Conservation (phyloP, 2,329 filamentous ascomycete genomes). For the Didymellaceae sp. region DNA sequence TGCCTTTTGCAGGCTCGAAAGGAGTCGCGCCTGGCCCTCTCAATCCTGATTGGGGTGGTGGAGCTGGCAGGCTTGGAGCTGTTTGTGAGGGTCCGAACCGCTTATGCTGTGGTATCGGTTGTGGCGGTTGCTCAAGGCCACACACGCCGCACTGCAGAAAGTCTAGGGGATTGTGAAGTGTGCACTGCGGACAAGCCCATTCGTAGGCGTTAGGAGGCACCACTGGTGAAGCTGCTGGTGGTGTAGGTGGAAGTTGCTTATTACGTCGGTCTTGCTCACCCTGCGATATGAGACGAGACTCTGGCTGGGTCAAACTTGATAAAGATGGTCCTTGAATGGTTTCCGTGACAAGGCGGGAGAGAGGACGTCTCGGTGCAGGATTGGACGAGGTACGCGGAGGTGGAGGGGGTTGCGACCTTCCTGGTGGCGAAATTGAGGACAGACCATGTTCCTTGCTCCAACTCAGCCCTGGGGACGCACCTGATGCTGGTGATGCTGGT, state of each 20-base stretch:
- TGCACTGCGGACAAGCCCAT: slow-evolving; percentile 68
- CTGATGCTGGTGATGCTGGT: slow-evolving; percentile 57
- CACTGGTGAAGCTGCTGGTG: slow-evolving; percentile 33
- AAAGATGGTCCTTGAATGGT: slow-evolving; percentile 18
- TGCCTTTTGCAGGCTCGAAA: slow-evolving; percentile 54
- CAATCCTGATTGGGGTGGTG: slow-evolving; percentile 38
- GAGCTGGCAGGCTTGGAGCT: slow-evolving; percentile 36
- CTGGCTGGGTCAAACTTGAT: slow-evolving; percentile 10
- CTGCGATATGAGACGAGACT: slow-evolving; percentile 35
- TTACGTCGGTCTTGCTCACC: slow-evolving; percentile 37
- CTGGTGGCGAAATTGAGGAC: slow-evolving; percentile 27
- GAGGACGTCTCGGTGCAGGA: slow-evolving; percentile 35
- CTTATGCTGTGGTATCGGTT: slow-evolving; percentile 44
- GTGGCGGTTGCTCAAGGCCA: slow-evolving; percentile 60
- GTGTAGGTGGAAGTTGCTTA: slow-evolving; percentile 38
- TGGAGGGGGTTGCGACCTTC: slow-evolving; percentile 13
- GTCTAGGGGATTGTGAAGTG: slow-evolving; percentile 65
- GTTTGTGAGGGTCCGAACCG: slow-evolving; percentile 35
- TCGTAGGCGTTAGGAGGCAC: slow-evolving; percentile 46
- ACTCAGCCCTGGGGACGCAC: slow-evolving; percentile 22
- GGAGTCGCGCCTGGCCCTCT: slow-evolving; percentile 43
- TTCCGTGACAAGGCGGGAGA: slow-evolving; percentile 45
- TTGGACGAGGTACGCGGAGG: slow-evolving; percentile 20
- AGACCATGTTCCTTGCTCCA: slow-evolving; percentile 46
- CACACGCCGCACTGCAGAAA: slow-evolving; percentile 68